Percentiles rank a stretch among this genome's conserved stretches.
These are phyloP conservation scores for Rugonectria rugulosa DNA, from an alignment of 2,329 filamentous ascomycete species.

Conservation along the genomic window DNA sequence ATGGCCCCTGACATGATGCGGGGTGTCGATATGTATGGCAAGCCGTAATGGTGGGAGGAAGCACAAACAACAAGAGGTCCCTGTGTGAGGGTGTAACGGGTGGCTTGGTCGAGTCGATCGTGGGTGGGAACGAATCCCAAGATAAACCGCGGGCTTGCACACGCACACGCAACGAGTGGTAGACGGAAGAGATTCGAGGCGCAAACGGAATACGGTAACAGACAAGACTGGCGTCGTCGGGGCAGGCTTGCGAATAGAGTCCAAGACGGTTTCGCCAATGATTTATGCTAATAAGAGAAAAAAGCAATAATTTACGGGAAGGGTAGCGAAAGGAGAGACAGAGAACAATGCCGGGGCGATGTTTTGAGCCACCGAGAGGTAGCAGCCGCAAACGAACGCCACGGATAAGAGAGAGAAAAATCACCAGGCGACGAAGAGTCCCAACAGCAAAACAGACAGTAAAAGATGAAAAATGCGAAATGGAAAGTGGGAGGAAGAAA, in stretches of 20 bases:
- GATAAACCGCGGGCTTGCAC: conserved; percentile 20
- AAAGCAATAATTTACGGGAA: conserved; percentile 30
- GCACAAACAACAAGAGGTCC: conserved; percentile 15
- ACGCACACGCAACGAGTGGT: conserved; percentile 14
- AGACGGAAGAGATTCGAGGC: conserved; percentile 16
- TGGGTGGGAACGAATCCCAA: conserved; percentile 14
- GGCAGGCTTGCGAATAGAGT: conserved; percentile 10
- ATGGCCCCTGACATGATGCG: conserved; percentile 72
- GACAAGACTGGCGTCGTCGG: conserved; percentile 22
- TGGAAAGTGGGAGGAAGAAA: conserved; percentile 12
- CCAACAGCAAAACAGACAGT: no score
- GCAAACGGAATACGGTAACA: conserved; percentile 23
- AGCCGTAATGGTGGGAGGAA: conserved; percentile 9
- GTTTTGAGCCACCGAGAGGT: conserved; percentile 10
- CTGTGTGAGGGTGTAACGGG: conserved; percentile 28
- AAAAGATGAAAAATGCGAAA: no score
- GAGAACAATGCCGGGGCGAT: conserved; percentile 20
- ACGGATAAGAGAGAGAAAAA: background rate
- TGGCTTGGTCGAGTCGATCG: conserved; percentile 26
- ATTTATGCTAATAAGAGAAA: conserved; percentile 19
- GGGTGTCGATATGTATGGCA: conserved; percentile 11
- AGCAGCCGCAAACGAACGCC: conserved; percentile 22
- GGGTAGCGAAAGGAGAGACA: conserved; percentile 29
- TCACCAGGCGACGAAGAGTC: conserved; percentile 13
- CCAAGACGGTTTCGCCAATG: conserved; percentile 16